Conservation (phyloP, 2,329 filamentous ascomycete genomes). For the Scedosporium boydii region DNA sequence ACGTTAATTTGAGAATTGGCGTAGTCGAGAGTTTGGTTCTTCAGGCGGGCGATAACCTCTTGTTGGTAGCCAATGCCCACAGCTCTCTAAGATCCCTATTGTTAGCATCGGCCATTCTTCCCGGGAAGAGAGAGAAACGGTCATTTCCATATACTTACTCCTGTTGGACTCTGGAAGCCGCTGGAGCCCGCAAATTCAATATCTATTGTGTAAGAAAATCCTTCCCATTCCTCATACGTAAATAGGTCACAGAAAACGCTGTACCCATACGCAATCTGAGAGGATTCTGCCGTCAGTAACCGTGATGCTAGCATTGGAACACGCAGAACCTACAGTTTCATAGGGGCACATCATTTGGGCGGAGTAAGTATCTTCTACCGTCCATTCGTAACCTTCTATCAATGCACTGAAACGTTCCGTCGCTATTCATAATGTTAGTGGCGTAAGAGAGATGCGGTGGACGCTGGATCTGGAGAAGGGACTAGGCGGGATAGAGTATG, state of each 20-base stretch:
- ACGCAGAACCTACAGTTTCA: constrained; percentile 42
- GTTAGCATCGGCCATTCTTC: not conserved
- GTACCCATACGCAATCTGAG: constrained; percentile 60
- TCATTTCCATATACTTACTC: constrained; percentile 26
- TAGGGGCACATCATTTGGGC: constrained; percentile 68
- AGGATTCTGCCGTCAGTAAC: not conserved
- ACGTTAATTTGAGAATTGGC: constrained; percentile 54
- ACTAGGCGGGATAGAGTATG: constrained; percentile 1
- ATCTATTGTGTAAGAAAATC: constrained; percentile 63
- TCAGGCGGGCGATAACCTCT: constrained; percentile 61
- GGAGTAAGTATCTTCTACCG: constrained; percentile 51
- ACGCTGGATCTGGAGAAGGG: not conserved
- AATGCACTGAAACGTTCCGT: constrained; percentile 48
- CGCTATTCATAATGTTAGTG: constrained; percentile 27
- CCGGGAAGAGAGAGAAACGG: not conserved
- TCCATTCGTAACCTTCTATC: constrained; percentile 53
- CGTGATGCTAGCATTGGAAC: not conserved
- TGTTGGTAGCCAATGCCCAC: constrained; percentile 67
- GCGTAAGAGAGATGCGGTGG: not conserved
- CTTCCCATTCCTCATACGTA: constrained; percentile 64
- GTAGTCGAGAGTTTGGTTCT: constrained; percentile 54
- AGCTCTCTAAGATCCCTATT: constrained; percentile 36
- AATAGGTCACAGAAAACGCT: constrained; percentile 67
- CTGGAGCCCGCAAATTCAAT: constrained; percentile 52
- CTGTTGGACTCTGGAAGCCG: constrained; percentile 55